These are phyloP conservation scores for Martiniozyma abietophila DNA, from an alignment of 805 yeast species.

Conservation along the genomic window DNA sequence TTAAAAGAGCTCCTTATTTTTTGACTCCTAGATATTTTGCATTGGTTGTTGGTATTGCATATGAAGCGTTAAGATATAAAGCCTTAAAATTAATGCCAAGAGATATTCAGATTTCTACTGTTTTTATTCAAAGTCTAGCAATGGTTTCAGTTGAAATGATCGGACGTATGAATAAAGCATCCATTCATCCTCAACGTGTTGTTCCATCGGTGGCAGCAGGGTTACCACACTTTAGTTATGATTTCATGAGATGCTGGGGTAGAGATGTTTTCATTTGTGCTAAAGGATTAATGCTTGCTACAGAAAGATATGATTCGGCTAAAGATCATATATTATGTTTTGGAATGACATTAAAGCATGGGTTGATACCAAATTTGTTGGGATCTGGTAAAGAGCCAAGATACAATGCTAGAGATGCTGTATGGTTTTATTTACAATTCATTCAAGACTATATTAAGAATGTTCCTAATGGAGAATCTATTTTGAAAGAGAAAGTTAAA, in stretches of 20 bases:
- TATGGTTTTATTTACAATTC: constrained; percentile 88
- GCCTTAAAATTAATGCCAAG: constrained; percentile 50
- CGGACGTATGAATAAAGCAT: constrained; percentile 63
- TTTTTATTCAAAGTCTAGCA: constrained; percentile 72
- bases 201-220: constrained; percentile 91
- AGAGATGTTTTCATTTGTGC: constrained; percentile 87
- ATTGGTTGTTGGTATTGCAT: constrained; percentile 69
- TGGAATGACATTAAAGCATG: constrained; percentile 89
- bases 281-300: constrained; percentile 69
- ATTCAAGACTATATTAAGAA: constrained; percentile 67
- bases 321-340: constrained; percentile 73
- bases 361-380: constrained; percentile 83
- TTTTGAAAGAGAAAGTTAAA: constrained; percentile 62
- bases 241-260: constrained; percentile 98
- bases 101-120: constrained; percentile 49
- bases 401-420: constrained; percentile 94
- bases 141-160: constrained; percentile 83
- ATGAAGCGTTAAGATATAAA: constrained; percentile 67
- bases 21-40: constrained; percentile 84
- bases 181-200: constrained; percentile 53
- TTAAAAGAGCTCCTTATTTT: constrained; percentile 64
- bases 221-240: constrained; percentile 83
- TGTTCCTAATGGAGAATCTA: constrained; percentile 60
- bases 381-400: constrained; percentile 94
- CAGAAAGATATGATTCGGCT: constrained; percentile 76